Evolutionary conservation across 768 basidiomycete species (phyloP).

Genomic region (Polyporus arcularius): DNA sequence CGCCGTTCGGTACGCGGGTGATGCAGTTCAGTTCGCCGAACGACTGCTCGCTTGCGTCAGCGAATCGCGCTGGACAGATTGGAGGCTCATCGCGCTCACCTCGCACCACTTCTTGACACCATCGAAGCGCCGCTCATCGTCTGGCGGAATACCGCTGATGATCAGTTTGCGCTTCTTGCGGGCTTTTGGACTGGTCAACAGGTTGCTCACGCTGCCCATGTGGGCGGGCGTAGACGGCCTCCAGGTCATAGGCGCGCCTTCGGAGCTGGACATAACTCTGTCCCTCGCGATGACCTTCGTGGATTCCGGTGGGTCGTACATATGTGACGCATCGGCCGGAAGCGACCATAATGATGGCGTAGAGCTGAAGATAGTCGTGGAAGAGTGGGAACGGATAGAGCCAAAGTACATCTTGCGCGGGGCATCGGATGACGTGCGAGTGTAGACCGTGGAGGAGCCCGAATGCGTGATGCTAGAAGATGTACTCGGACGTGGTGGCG

Average conservation of each 20-base stretch:
- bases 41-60: constrained; percentile 40
- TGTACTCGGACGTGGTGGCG: constrained; percentile 54
- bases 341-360: constrained; percentile 42
- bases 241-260: constrained; percentile 36
- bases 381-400: constrained; percentile 36
- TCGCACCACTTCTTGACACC: constrained; percentile 77
- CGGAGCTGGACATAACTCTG: constrained; percentile 28
- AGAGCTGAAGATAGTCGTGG: constrained; percentile 35
- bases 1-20: constrained; percentile 71
- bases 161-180: constrained; percentile 57
- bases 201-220: constrained; percentile 22
- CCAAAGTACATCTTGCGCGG: constrained; percentile 38
- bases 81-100: constrained; percentile 41
- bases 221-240: constrained; percentile 19
- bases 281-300: constrained; percentile 32
- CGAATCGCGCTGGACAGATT: neutral
- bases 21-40: constrained; percentile 80
- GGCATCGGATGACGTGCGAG: constrained; percentile 41
- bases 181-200: constrained; percentile 42
- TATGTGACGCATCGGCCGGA: constrained; percentile 41
- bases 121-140: constrained; percentile 65
- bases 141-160: constrained; percentile 64
- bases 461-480: constrained; percentile 61
- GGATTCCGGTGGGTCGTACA: constrained; percentile 37
- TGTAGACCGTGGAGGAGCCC: constrained; percentile 39